phyloP scores from a whole-genome alignment of 148 eudicot genomes.

The Heliosperma pusillum region DNA sequence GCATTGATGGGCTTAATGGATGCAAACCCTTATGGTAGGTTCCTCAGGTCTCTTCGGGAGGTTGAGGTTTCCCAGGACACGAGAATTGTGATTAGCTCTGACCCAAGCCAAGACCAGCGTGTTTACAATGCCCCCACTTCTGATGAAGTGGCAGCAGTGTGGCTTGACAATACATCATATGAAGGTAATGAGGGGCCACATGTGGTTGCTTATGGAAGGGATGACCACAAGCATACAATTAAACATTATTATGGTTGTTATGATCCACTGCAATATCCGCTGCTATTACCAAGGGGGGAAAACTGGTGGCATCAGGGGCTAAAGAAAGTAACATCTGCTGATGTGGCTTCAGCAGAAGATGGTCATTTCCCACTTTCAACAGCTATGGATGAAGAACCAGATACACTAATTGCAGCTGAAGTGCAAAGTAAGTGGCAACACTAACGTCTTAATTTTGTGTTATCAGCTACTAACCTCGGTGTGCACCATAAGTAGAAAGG shows the following conservation, averaged over 20 bases:
- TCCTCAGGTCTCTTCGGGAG: neutral
- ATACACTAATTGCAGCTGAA: neutral
- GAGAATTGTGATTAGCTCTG: neutral
- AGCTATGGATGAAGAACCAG: neutral
- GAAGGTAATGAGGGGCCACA: neutral
- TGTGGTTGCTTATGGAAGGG: neutral
- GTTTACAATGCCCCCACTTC: no score
- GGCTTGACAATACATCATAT: neutral
- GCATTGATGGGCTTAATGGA: neutral
- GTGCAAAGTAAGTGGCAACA: no score
- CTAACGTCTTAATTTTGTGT: no score
- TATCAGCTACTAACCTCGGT: no score
- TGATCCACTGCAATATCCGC: conserved; percentile 1
- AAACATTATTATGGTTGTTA: no score
- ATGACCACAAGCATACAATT: neutral
- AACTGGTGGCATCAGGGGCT: conserved; percentile 2
- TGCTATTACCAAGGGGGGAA: neutral
- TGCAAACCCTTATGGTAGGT: neutral
- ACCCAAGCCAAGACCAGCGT: neutral
- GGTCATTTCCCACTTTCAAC: neutral
- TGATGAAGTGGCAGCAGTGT: conserved; percentile 3
- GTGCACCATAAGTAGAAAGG: no score
- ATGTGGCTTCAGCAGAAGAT: neutral
- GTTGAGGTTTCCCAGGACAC: neutral
- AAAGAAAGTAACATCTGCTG: no score